Evolutionary conservation across 208 protist genomes (phyloP).

Genomic region (Tritrichomonas foetus): DNA sequence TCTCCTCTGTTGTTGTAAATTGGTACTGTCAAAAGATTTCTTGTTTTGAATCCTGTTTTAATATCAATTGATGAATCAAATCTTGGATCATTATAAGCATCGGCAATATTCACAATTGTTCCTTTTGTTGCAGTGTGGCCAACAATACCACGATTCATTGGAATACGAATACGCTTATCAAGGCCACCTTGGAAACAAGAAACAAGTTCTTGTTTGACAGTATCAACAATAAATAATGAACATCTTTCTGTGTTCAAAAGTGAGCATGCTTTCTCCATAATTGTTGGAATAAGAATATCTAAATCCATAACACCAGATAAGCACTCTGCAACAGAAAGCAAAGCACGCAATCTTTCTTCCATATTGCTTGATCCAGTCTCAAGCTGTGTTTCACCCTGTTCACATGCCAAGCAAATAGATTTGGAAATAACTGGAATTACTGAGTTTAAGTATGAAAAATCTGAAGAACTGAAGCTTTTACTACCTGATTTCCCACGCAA

Average conservation of each 20-base stretch:
- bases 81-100: slow-evolving; percentile 15
- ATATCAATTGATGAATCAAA: not conserved
- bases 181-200: not conserved
- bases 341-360: not conserved
- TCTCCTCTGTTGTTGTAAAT: slow-evolving; percentile 45
- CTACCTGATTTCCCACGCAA: not conserved
- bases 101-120: not conserved
- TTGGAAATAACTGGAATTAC: not conserved
- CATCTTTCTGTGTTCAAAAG: not conserved
- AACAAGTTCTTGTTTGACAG: not conserved
- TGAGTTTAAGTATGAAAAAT: not conserved
- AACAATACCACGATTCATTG: not conserved
- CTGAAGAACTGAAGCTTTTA: not conserved
- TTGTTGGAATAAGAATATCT: not conserved
- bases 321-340: not conserved
- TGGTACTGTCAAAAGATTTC: not conserved
- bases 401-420: not conserved
- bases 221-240: slow-evolving; percentile 1
- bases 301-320: not conserved
- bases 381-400: not conserved
- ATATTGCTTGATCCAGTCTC: not conserved
- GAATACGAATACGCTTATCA: not conserved
- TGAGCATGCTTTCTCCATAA: not conserved
- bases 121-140: slow-evolving; percentile 21
- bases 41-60: not conserved